Percentiles rank a stretch among this genome's conserved stretches.
phyloP scores from a whole-genome alignment of 805 yeast genomes.

The Scheffersomyces coipomensis region DNA sequence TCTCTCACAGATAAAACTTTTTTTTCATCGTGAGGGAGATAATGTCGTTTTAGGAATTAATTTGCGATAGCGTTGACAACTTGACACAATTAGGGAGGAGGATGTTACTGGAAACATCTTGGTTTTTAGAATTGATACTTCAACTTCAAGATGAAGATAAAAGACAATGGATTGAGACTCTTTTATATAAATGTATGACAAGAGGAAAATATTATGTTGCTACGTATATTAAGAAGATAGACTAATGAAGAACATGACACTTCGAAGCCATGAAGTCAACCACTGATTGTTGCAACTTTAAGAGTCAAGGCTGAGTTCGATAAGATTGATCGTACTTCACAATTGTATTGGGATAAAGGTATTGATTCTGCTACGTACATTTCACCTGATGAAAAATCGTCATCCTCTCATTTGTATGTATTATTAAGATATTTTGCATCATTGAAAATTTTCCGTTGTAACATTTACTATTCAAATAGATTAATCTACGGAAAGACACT shows the following conservation, averaged over 20 bases:
- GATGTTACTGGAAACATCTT: no score
- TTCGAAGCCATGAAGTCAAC: slow-evolving; percentile 72
- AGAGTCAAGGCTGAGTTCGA: slow-evolving; percentile 92
- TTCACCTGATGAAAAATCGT: slow-evolving; percentile 85
- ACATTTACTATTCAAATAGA: no score
- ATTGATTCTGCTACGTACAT: slow-evolving; percentile 86
- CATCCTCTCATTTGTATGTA: slow-evolving; percentile 54
- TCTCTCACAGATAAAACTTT: no score
- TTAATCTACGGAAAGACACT: no score
- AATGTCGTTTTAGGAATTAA: no score
- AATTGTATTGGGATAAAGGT: slow-evolving; percentile 90
- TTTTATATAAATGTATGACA: slow-evolving; percentile 76
- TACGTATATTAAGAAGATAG: slow-evolving; percentile 57
- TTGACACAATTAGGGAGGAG: no score
- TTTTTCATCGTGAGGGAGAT: no score
- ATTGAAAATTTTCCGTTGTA: no score
- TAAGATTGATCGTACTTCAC: slow-evolving; percentile 64
- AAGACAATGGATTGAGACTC: slow-evolving; percentile 74
- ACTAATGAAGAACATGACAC: slow-evolving; percentile 46
- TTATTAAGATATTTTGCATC: no score
- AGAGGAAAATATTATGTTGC: slow-evolving; percentile 88
- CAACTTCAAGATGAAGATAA: slow-evolving; percentile 60
- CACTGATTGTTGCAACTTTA: slow-evolving; percentile 91
- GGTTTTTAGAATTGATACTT: slow-evolving; percentile 72
- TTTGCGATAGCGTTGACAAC: no score